Evolutionary conservation across 495 filamentous ascomycete species (phyloP).

Genomic region (Trichoderma orchidacearum): DNA sequence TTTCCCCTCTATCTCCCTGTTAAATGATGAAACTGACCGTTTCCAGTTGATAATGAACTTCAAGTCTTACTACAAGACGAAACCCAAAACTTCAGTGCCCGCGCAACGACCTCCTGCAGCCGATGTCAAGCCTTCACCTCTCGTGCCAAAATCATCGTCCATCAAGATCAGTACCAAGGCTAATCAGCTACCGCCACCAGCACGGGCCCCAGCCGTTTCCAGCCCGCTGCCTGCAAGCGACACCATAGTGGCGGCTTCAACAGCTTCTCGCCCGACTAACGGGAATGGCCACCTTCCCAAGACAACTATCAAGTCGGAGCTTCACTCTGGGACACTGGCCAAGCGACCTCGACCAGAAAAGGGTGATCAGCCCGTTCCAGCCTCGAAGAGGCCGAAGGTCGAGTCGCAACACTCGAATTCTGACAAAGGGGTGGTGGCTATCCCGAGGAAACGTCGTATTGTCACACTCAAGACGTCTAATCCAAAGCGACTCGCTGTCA

Average conservation of each 20-base stretch:
- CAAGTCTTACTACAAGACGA: slow-evolving; percentile 11
- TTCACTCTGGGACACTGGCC: background rate
- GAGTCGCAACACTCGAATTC: background rate
- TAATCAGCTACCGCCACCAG: slow-evolving; percentile 2
- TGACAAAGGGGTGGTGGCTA: background rate
- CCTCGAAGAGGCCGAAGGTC: background rate
- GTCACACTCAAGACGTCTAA: slow-evolving; percentile 2
- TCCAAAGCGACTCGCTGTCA: background rate
- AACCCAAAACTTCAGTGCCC: slow-evolving; percentile 5
- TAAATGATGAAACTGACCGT: background rate
- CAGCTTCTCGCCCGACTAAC: background rate
- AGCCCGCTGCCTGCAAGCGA: background rate
- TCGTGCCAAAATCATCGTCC: slow-evolving; percentile 6
- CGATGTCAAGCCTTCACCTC: slow-evolving; percentile 8
- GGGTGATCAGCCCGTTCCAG: background rate
- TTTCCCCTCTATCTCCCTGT: background rate
- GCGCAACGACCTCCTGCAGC: slow-evolving; percentile 5
- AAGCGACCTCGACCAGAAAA: slow-evolving; percentile 3
- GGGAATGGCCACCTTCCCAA: background rate
- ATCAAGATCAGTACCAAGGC: slow-evolving; percentile 11
- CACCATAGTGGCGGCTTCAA: background rate
- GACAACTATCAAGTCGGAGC: background rate
- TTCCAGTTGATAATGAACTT: slow-evolving; percentile 17
- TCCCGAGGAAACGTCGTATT: background rate
- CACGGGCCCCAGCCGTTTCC: background rate